Evolutionary conservation across 352 stramenopile genomes (phyloP), one percentile per base, ranked within the genome.

Genomic region (Phytophthora palmivora): DNA sequence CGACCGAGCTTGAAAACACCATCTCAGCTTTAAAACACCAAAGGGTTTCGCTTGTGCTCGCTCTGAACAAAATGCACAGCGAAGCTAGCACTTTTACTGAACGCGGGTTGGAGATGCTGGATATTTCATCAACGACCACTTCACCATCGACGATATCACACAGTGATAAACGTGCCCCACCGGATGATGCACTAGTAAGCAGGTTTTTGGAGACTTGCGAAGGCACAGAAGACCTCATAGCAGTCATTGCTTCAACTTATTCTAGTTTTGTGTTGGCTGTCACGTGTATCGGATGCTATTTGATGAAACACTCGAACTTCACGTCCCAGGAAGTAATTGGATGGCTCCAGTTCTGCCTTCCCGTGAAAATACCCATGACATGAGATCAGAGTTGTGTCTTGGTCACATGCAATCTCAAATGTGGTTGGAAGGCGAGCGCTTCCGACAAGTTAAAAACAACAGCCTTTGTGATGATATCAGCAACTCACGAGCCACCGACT

Each of bases 271-370:
- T 63, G 75, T 82, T 92, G 6, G 98, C 96, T 0, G 96, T 92
- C 1, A 98, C 95, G 0, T 98, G 94, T 67, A 98, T 99, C 33
- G 97, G 93, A 6, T 97, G 94, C 48, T 99, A 98, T 67, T 69
- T 99, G 30, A 99, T 99, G 95, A 99, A 99, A 70, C 97, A 99
- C 61, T 95, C 90, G 33, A 69, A 71, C 28, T 96, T 99, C 43
- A 98, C 95, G 0, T 95, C 96, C 0, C 79, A 81, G 6, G 97
- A 99, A 78, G 93, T 84, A 4, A 97, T 99, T 58, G 95, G 87
- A 0, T 99, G 96, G 94, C 88, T 99, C 48, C 85, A 92, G n/a
- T 93, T 99, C 51, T 98, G 92, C 64, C 76, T 92, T 38, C 92
- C 95, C 1, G 89, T 86, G 2, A 89, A 80, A 45, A 81, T 99